A percentile compares a stretch with the other conserved stretches of the same genome.
Conservation (phyloP, 2,329 filamentous ascomycete genomes). For the Stagonosporopsis chrysanthemi region DNA sequence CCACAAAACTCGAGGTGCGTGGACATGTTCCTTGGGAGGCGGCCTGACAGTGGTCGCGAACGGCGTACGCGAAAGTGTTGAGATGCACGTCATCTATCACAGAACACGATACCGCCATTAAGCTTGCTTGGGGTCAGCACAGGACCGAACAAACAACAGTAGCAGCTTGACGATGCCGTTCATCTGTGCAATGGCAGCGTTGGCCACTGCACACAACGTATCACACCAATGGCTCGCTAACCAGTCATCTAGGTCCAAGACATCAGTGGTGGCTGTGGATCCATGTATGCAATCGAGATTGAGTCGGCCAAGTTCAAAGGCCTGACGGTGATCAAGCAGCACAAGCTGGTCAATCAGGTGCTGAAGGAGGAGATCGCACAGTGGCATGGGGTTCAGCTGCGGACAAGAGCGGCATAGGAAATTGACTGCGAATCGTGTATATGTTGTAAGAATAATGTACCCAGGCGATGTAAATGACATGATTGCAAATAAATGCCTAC, state of each 20-base stretch:
- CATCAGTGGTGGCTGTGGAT: conserved; percentile 82
- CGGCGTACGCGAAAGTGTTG: conserved; percentile 18
- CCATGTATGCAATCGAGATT: conserved; percentile 86
- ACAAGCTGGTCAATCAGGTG: conserved; percentile 78
- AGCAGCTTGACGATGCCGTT: conserved; percentile 1
- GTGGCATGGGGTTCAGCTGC: conserved; percentile 85
- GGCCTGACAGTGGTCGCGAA: conserved; percentile 8
- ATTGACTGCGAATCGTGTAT: conserved; percentile 4
- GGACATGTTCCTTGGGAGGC: background rate
- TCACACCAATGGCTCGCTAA: conserved; percentile 13
- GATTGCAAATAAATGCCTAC: background rate
- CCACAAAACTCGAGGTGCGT: conserved; percentile 56
- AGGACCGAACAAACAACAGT: background rate
- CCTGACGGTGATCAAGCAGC: conserved; percentile 77
- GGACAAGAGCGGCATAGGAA: conserved; percentile 64
- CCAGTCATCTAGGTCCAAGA: conserved; percentile 67
- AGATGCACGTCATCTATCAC: conserved; percentile 19
- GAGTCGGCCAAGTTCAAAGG: conserved; percentile 75
- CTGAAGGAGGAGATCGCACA: conserved; percentile 77
- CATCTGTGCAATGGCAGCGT: background rate
- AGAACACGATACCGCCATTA: background rate
- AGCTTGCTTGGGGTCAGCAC: background rate
- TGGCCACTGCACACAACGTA: background rate
- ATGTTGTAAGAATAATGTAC: conserved; percentile 14
- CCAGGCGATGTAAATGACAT: background rate